Base-by-base conservation (phyloP, 139 green algal species). In the Picochlorum sp. region DNA sequence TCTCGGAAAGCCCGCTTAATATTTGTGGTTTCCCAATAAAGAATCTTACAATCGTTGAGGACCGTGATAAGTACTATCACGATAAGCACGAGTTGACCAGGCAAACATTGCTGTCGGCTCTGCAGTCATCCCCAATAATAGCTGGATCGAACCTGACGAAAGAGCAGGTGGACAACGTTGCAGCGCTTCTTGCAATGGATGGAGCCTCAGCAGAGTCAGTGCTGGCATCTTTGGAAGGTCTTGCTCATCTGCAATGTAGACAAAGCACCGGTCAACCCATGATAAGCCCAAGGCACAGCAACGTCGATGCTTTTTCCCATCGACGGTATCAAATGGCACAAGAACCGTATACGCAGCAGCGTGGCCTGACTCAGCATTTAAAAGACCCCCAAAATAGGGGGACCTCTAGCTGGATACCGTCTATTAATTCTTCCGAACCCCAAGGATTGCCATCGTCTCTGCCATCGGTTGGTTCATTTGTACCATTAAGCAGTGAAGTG, bases 11-110 rank as follows among this genome's bases (percentile, higher is more conserved):
- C 10, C 52, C 52, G n/a, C 36, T 69, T 24, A 61, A 69, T 51
- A 74, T 74, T 20, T 67, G 59, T 24, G 67, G 67, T 10, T 51
- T 69, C 26, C 32, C 67, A 25, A 69, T 74, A 31, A 74, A 74
- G 24, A 69, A 65, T 24, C 33, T 74, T n/a, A 74, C 67, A 25
- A 69, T 69, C 53, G 67, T 74, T 29, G 66, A 74, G 36, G 67
- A 74, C 54, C 33, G 67, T 6, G 60, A 74, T 25, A 59, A 50
- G 33, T 74, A 74, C 36, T 74, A 74, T 43, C 53, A 57, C 2
- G 57, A 68, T n/a, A 74, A 74, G 47, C 67, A 74, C 29, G 67
- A 53, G 31, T 30, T 25, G 8, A 54, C 67, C 25, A 54, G 51
- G 20, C 49, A 63, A 29, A 58, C 66, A 9, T 43, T 73, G 22